Percentiles rank a stretch among this genome's conserved stretches.
Evolutionary conservation across 129 eudicot species (phyloP).

Genomic region (Helianthus annuus): HanXRQr2.0-SUNRISE NC_035443.2:165083793-165084292

Average conservation of each 20-base stretch:
- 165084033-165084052: conserved; percentile 42
- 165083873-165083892: conserved; percentile 55
- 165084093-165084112: conserved; percentile 33
- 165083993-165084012: conserved; percentile 53
- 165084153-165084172: conserved; percentile 14
- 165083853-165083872: conserved; percentile 60
- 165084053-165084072: conserved; percentile 36
- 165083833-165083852: conserved; percentile 67
- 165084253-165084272: conserved; percentile 39
- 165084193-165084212: conserved; percentile 11
- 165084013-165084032: conserved; percentile 33
- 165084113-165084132: neutral
- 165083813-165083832: neutral
- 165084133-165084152: conserved; percentile 18
- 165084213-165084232: conserved; percentile 27
- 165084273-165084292: neutral
- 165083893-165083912: conserved; percentile 55
- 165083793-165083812: neutral
- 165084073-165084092: conserved; percentile 36
- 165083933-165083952: conserved; percentile 41
- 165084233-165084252: conserved; percentile 30
- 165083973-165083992: conserved; percentile 48
- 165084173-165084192: conserved; percentile 15
- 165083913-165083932: conserved; percentile 38
- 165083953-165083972: conserved; percentile 58